Conservation (phyloP, 345 rosid genomes). For the Acer negundo region DNA sequence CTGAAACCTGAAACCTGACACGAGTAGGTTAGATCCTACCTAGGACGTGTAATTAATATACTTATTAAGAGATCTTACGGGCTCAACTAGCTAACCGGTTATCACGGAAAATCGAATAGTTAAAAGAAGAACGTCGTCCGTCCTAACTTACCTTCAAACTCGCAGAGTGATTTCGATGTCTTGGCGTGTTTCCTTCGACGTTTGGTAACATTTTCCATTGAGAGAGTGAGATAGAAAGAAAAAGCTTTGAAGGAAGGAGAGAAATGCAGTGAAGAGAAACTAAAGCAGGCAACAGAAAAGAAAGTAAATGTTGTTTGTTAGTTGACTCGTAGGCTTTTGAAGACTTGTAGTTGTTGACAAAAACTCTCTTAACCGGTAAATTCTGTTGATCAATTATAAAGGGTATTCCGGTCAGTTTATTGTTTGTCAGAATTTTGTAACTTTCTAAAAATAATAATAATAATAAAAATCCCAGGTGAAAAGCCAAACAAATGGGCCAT, state of each 20-base stretch:
- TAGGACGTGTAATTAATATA: no score
- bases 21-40: no score
- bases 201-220: conserved; percentile 11
- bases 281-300: background rate
- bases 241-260: background rate
- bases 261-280: background rate
- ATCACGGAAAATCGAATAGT: no score
- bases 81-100: no score
- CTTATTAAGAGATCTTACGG: no score
- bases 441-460: background rate
- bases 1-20: background rate
- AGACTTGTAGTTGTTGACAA: conserved; percentile 34
- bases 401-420: conserved; percentile 15
- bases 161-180: background rate
- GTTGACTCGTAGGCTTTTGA: conserved; percentile 31
- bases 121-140: background rate
- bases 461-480: no score
- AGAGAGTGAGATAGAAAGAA: background rate
- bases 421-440: background rate
- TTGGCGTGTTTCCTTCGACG: conserved; percentile 9
- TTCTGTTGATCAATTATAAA: no score
- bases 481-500: background rate
- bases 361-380: background rate
- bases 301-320: background rate
- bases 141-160: conserved; percentile 12